Base-by-base conservation (phyloP, 331 rosid species). In the Arachis monticola region DNA sequence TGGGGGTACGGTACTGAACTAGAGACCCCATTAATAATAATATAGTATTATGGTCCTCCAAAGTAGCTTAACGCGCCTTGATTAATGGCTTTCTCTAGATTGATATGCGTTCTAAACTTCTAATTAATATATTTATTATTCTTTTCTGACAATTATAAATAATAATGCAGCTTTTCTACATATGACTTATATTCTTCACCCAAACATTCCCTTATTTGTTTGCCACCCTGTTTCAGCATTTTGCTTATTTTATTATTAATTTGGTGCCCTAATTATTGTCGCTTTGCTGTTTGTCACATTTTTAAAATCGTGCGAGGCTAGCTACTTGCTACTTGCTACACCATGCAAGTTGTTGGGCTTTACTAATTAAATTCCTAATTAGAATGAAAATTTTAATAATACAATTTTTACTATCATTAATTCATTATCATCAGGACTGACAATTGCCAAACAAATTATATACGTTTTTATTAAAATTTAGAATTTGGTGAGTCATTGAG, bases 21-120 rank as follows among this genome's bases (percentile, higher is more conserved):
- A 44, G 48, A 1, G 83, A 73, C 83, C 87, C 70, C 83, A 60
- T 80, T 7, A 70, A 52, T 58, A 59, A 82, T 63, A 73, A 63
- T 69, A 50, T 38, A 38, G 64, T 70, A 38, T 68, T 46, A 74
- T 76, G 84, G 74, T 60, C 74, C 76, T 75, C 67, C 48, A 58
- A 58, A 58, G 31, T 72, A 56, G 75, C 72, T 64, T 80, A 73
- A 80, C 66, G 57, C 60, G 58, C 77, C 90, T 83, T 82, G 81
- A 84, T 87, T 86, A 80, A 17, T 82, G 90, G 92, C 83, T 82
- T 87, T 84, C 64, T 64, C 75, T 44, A 44, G 60, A 71, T 65
- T 58, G 71, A 64, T 64, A 38, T 7, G 22, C n/a, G 12, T 65
- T 80, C 62, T 50, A 53, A 27, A 27, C 30, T 27, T 27, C 41